These are phyloP conservation scores for Arthrobotrys sinensis DNA, from an alignment of 2,329 filamentous ascomycete species.

Conservation along the genomic window DNA sequence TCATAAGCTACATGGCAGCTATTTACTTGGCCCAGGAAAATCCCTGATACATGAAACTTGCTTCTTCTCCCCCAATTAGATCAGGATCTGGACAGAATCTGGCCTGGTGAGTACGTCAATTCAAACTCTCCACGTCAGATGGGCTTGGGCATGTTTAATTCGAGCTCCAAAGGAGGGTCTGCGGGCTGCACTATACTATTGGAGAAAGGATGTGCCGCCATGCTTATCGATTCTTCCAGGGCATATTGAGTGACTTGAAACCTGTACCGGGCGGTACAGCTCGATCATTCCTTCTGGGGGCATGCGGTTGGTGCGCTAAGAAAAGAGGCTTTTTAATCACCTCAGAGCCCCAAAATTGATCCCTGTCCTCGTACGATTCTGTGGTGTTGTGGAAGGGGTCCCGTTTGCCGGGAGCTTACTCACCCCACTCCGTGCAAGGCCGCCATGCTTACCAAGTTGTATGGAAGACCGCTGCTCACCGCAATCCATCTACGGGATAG, in stretches of 20 bases:
- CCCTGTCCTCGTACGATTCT: constrained; percentile 47
- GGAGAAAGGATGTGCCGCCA: constrained; percentile 52
- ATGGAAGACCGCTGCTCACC: constrained; percentile 7
- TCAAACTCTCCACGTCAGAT: constrained; percentile 54
- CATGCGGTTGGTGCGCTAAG: constrained; percentile 42
- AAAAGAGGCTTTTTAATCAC: constrained; percentile 57
- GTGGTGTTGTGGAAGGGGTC: constrained; percentile 2
- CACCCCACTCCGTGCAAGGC: constrained; percentile 37
- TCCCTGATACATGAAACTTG: constrained; percentile 27
- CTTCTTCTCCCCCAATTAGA: constrained; percentile 33
- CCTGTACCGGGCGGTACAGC: constrained; percentile 49
- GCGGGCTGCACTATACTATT: constrained; percentile 54
- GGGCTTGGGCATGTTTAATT: constrained; percentile 58
- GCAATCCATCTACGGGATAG: constrained; percentile 21
- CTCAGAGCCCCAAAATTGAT: constrained; percentile 44
- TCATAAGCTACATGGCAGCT: constrained; percentile 46
- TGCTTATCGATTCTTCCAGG: constrained; percentile 59
- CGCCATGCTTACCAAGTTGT: constrained; percentile 40
- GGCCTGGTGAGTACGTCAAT: constrained; percentile 53
- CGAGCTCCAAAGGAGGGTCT: constrained; percentile 52
- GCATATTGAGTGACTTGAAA: constrained; percentile 51
- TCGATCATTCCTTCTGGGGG: constrained; percentile 3
- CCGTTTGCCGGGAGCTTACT: constrained; percentile 48
- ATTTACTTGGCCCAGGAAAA: constrained; percentile 23
- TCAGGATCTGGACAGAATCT: constrained; percentile 47